These are phyloP conservation scores for Phytophthora pinifolia DNA, from an alignment of 352 stramenopile genomes.

Conservation along the genomic window DNA sequence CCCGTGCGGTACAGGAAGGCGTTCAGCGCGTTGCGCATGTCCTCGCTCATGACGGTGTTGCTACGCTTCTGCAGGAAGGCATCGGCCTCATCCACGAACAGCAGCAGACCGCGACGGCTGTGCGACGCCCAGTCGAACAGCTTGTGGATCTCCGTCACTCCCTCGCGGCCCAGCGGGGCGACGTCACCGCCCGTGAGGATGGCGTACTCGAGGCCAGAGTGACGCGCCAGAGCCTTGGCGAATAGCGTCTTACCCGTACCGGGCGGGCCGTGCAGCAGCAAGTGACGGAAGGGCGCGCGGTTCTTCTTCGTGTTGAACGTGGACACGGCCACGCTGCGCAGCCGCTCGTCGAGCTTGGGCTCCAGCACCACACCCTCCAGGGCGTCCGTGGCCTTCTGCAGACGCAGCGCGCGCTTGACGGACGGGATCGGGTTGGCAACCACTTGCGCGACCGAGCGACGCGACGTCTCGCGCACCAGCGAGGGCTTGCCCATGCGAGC, in stretches of 20 bases:
- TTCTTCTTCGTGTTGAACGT: conserved; percentile 99
- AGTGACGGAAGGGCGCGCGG: conserved; percentile 96
- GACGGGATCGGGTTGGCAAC: conserved; percentile 84
- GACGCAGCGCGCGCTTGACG: conserved; percentile 87
- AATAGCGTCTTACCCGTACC: conserved; percentile 99
- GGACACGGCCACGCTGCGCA: conserved; percentile 95
- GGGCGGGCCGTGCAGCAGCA: conserved; percentile 97
- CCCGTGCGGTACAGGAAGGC: conserved; percentile 99
- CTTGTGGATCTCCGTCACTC: conserved; percentile 99
- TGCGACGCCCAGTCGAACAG: conserved; percentile 99
- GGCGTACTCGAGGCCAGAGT: conserved; percentile 98
- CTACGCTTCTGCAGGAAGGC: conserved; percentile 98
- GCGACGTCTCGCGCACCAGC: conserved; percentile 97
- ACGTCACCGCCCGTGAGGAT: conserved; percentile 99
- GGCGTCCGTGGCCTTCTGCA: conserved; percentile 91
- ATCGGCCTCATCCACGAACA: conserved; percentile 99
- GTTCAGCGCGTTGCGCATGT: conserved; percentile 99
- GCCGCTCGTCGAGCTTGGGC: conserved; percentile 91
- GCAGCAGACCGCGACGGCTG: conserved; percentile 92
- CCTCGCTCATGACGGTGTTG: conserved; percentile 93
- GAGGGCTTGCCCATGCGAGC: conserved; percentile 95
- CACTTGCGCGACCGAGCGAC: conserved; percentile 83
- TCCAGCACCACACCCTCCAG: conserved; percentile 96
- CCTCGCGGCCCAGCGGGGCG: conserved; percentile 95
- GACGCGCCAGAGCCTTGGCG: conserved; percentile 94